Conservation (phyloP, 2,329 filamentous ascomycete species). For the Hypoxylon sp. region DNA sequence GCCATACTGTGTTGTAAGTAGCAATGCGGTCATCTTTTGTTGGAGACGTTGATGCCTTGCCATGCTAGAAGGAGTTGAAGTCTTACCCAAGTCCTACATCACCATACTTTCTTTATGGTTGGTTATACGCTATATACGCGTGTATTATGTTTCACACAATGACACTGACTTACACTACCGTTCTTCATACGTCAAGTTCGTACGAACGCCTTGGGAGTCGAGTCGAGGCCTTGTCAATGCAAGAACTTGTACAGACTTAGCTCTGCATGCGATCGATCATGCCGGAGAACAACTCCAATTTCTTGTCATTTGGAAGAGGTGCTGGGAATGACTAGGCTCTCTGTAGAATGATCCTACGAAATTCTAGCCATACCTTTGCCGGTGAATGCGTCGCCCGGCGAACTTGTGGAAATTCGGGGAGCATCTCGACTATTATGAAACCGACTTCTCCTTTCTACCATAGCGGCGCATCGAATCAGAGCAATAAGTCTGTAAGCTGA, state of each 20-base stretch:
- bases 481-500: background rate
- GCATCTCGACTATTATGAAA: too few species aligned
- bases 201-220: background rate
- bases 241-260: background rate
- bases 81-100: background rate
- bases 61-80: background rate
- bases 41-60: background rate
- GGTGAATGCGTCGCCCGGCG: background rate
- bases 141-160: background rate
- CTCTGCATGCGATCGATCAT: background rate
- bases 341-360: background rate
- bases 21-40: background rate
- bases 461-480: background rate
- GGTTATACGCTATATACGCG: background rate
- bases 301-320: background rate
- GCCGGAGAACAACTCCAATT: background rate
- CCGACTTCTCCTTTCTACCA: background rate
- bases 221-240: background rate
- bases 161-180: background rate
- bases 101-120: background rate
- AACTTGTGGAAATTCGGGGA: background rate
- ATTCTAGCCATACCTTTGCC: background rate
- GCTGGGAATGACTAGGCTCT: background rate
- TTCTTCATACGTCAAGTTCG: background rate
- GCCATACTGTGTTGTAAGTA: background rate